phyloP scores from a whole-genome alignment of 2,329 filamentous ascomycete species.

The Aspergillus fructus region DNA sequence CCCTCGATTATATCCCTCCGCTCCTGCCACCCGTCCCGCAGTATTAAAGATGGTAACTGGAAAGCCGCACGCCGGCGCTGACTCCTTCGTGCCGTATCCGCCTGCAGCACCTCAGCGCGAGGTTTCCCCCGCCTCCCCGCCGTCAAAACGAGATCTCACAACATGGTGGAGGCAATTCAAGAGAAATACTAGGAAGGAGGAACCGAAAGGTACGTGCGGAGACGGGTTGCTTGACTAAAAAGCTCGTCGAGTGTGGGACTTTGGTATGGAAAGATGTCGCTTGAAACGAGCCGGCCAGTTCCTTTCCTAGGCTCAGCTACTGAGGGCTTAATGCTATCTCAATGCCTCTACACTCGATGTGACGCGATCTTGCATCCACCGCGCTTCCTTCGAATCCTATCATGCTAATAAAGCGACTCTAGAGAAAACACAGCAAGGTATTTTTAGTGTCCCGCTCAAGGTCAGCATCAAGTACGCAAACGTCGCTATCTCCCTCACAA shows the following conservation, averaged over 20 bases:
- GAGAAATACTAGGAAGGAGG: constrained; percentile 62
- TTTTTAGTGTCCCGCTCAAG: constrained; percentile 90
- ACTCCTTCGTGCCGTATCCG: constrained; percentile 34
- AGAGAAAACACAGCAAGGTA: constrained; percentile 60
- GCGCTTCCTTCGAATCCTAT: neutral
- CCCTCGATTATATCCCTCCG: constrained; percentile 3
- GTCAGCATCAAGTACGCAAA: constrained; percentile 97
- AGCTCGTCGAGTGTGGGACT: neutral
- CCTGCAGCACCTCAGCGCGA: constrained; percentile 37
- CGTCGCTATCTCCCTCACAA: constrained; percentile 92
- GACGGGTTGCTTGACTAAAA: constrained; percentile 33
- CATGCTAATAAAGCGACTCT: neutral
- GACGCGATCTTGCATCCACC: no score
- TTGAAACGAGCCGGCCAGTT: constrained; percentile 1
- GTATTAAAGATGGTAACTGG: constrained; percentile 36
- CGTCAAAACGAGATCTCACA: constrained; percentile 81
- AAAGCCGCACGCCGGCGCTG: constrained; percentile 35
- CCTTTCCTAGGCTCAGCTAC: neutral
- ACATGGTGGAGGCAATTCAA: constrained; percentile 99
- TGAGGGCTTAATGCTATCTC: no score
- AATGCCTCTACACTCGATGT: no score
- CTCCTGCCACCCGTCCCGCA: neutral
- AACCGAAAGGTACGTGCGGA: constrained; percentile 54
- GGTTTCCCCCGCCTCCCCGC: constrained; percentile 64
- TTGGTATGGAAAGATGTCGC: neutral